Evolutionary conservation across 768 basidiomycete genomes (phyloP).

Genomic region (Lactarius akahatsu): DNA sequence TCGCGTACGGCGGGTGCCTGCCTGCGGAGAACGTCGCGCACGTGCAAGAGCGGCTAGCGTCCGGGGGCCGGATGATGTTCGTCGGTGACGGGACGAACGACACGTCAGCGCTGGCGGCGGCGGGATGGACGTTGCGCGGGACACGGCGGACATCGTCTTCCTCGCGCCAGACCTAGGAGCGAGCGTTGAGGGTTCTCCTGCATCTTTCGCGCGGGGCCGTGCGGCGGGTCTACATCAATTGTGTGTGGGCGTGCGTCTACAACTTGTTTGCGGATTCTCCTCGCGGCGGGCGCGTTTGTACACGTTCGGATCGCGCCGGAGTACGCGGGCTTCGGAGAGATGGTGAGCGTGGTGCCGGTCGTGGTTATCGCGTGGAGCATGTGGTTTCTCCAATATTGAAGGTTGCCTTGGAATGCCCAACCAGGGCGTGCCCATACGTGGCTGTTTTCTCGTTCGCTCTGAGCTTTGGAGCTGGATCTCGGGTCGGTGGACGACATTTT

Average conservation of each 20-base stretch:
- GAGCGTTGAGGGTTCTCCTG: conserved; percentile 41
- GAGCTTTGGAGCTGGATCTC: background rate
- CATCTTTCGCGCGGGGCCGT: conserved; percentile 39
- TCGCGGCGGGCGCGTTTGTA: conserved; percentile 52
- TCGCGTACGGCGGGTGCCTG: conserved; percentile 44
- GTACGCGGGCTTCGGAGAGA: conserved; percentile 46
- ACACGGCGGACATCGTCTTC: conserved; percentile 49
- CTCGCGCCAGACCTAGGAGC: conserved; percentile 35
- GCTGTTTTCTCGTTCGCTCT: background rate
- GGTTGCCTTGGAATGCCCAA: background rate
- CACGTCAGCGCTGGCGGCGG: conserved; percentile 47
- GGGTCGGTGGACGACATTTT: background rate
- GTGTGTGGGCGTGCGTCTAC: conserved; percentile 43
- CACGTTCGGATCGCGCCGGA: conserved; percentile 40
- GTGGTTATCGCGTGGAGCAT: conserved; percentile 37
- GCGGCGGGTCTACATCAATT: conserved; percentile 39
- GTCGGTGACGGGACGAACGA: conserved; percentile 57
- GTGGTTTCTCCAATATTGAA: conserved; percentile 25
- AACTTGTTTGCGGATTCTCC: conserved; percentile 46
- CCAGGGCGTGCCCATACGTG: too few species aligned
- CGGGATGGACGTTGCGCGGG: conserved; percentile 41
- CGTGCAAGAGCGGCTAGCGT: conserved; percentile 34
- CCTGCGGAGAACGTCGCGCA: conserved; percentile 47
- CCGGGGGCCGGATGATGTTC: conserved; percentile 39
- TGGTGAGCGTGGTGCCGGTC: conserved; percentile 46